These are phyloP conservation scores for Choiromyces venosus DNA, from an alignment of 495 filamentous ascomycete species.

Conservation along the genomic window DNA sequence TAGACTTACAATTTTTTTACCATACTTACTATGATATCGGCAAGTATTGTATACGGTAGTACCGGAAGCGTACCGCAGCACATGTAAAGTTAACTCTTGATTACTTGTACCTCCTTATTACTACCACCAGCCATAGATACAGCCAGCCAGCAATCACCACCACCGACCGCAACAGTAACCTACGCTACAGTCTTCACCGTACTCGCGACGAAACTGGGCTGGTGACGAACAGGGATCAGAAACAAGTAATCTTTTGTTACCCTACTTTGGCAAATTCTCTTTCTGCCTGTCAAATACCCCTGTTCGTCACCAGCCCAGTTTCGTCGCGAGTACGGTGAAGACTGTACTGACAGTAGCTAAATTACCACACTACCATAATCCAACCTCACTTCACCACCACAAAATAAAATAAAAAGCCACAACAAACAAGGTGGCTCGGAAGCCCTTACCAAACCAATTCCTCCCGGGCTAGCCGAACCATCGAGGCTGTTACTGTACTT, in stretches of 20 bases:
- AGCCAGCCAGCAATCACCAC: not conserved
- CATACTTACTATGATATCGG: not conserved
- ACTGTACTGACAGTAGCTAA: no score
- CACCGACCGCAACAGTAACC: not conserved
- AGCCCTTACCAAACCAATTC: not conserved
- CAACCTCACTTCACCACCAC: not conserved
- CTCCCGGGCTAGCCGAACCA: not conserved
- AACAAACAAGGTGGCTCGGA: not conserved
- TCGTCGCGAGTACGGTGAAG: no score
- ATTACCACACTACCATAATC: not conserved
- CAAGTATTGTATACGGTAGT: not conserved
- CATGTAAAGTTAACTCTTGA: not conserved
- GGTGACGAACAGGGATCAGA: no score
- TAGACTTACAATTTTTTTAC: not conserved
- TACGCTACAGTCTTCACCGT: no score
- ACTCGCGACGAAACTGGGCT: no score
- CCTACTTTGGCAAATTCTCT: no score
- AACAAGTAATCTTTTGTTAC: no score
- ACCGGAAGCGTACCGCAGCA: not conserved
- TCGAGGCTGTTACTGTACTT: no score
- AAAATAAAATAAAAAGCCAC: not conserved
- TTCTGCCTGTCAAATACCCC: no score
- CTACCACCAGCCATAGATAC: not conserved
- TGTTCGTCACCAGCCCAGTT: no score
- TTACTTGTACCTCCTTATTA: not conserved